A percentile compares a stretch with the other conserved stretches of the same genome.
These are phyloP conservation scores for Aspergillus hiratsukae DNA, from an alignment of 2,329 filamentous ascomycete genomes.

Conservation along the genomic window DNA sequence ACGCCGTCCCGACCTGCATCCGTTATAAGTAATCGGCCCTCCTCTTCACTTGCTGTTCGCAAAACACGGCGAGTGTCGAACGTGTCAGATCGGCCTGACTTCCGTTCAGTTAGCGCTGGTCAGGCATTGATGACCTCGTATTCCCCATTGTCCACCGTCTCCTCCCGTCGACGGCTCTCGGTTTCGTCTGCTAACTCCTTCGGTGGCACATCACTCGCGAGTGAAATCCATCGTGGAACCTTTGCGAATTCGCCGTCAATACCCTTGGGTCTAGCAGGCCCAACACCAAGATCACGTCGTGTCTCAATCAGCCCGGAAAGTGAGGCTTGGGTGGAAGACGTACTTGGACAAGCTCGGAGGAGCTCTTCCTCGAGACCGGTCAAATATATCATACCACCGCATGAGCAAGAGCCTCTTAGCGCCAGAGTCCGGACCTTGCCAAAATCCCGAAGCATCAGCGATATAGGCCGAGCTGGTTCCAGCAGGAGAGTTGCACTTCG, in stretches of 20 bases:
- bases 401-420: constrained; percentile 13
- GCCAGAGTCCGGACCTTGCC: constrained; percentile 17
- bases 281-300: constrained; percentile 36
- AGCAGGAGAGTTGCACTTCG: constrained; percentile 37
- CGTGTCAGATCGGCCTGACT: constrained; percentile 26
- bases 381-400: constrained; percentile 16
- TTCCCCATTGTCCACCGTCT: constrained; percentile 25
- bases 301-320: constrained; percentile 42
- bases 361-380: constrained; percentile 32
- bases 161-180: constrained; percentile 31
- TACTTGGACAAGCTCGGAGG: constrained; percentile 41
- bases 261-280: constrained; percentile 44
- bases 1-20: constrained; percentile 37
- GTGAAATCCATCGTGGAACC: constrained; percentile 22
- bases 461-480: constrained; percentile 32
- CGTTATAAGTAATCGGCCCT: constrained; percentile 32
- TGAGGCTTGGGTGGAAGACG: constrained; percentile 46
- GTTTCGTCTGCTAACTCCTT: constrained; percentile 36
- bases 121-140: constrained; percentile 24
- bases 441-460: constrained; percentile 36
- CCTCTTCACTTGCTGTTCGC: constrained; percentile 37
- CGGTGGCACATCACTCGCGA: constrained; percentile 25
- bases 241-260: constrained; percentile 26
- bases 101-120: constrained; percentile 24
- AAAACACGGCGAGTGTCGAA: constrained; percentile 36